Base-by-base conservation (phyloP, 2,329 filamentous ascomycete genomes). In the Zopfia rhizophila region DNA sequence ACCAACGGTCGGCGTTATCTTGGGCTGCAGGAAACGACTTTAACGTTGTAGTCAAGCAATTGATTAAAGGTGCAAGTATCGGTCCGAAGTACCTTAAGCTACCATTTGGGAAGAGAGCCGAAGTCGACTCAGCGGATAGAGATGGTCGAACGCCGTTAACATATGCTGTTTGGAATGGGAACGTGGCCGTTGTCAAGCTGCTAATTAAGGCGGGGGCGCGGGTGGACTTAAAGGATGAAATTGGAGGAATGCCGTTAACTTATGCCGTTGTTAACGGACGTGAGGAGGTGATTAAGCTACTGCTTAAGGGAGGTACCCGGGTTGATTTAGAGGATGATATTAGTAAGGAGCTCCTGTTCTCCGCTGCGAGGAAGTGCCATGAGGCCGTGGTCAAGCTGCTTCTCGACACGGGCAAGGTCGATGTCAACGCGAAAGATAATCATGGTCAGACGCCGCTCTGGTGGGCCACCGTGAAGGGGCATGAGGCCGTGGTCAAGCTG, bases 121-220 rank as follows among this genome's bases (percentile, higher is more conserved):
- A 29, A 37, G 19, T 32, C 14, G 23, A 36, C 32, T 18, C 32
- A 18, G 21, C 17, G 32, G 32, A 36, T 16, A 40, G 18, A 10
- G 6, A 11, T 7, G 37, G 30, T 3, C 28, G 24, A 14, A 19
- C 36, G 14, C 44, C 44, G 11, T 4, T 48, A 7, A 14, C 28
- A 31, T 37, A 25, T 29, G 44, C 44, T 19, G 30, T 19, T 24
- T 16, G 25, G 13, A 27, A 38, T n/a, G 18, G 38, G 12, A 37
- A 42, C 31, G 17, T 42, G 16, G 45, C 22, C n/a, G 38, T 48
- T 7, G 47, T 38, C 8, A 40, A 41, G 36, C 13, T 37, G 33
- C 23, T 47, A 19, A 33, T 47, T 12, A 28, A 47, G 4, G 44
- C 16, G 14, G 22, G 35, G 28, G 43, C 29, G 18, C 13, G 32